Base-by-base conservation (phyloP, 495 filamentous ascomycete species). In the Physcia stellaris region DNA sequence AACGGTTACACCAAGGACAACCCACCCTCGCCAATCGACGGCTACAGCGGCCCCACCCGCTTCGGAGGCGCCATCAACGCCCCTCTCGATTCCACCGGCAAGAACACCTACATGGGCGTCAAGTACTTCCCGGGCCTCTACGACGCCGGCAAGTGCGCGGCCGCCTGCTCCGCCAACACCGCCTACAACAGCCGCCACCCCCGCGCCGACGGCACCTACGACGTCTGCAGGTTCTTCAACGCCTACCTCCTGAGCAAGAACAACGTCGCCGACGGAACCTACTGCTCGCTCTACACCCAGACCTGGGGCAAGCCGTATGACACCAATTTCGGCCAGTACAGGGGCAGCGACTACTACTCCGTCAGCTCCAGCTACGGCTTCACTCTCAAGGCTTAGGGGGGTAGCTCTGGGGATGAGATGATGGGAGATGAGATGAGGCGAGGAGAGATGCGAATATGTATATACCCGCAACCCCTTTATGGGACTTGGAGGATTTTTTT, bases 141-240 rank as follows among this genome's bases (percentile, higher is more conserved):
- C 46, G 56, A 66, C 40, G 50, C 56, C 16, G 44, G 35, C 17
- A 45, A 57, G 11, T 68, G 64, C 47, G 59, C 58, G 3, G 52
- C 55, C 0, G 57, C 60, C 6, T 68, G 65, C 41, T 40, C 49
- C 13, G 53, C 59, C n/a, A 55, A 60, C 48, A 63, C 52, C 10
- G 49, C 49, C n/a, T 60, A 66, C 40, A 53, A 59, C 27, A 39
- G 49, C 12, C 34, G 45, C 22, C 44, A 60, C 32, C 46, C 55
- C 20, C 46, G 48, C 17, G 23, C 40, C 15, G 45, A 43, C 7
- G 57, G 53, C n/a, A 41, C 37, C 17, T 53, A 56, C 13, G 47
- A 53, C 42, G 49, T 52, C n/a, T 66, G 60, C 41, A 56, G 56
- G 36, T 70, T 70, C 61, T 68, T 67, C 54, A 62, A 66, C 35